Evolutionary conservation across 108 stramenopile species (phyloP), one percentile per base, ranked within the genome.

Genomic region (Conticribra weissflogii): DNA sequence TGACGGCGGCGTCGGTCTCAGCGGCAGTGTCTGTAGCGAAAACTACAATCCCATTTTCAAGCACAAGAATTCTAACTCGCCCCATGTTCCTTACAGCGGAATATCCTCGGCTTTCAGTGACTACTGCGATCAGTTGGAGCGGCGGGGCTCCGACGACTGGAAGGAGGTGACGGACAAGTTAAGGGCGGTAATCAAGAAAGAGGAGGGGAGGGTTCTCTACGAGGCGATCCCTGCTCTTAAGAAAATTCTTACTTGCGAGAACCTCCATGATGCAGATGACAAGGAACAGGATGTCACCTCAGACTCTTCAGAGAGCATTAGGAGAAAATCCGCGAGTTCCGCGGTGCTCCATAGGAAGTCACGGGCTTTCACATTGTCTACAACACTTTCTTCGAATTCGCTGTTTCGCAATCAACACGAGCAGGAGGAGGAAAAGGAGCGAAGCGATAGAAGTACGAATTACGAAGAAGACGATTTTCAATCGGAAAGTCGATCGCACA

Each of bases 31-130:
- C 4, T 63, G 41, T 1, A 23, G 30, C 24, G n/a, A n/a, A n/a
- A n/a, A n/a, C n/a, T n/a, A n/a, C n/a, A n/a, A n/a, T n/a, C n/a
- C n/a, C n/a, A n/a, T n/a, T n/a, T n/a, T n/a, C n/a, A n/a, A n/a
- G n/a, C n/a, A n/a, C n/a, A n/a, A n/a, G n/a, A n/a, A n/a, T n/a
- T n/a, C n/a, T n/a, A 41, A 28, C 22, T 47, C 52, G 21, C 47
- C 64, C 1, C 47, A 33, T 46, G 14, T 28, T 24, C 64, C 64
- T 22, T 65, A 65, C 36, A 36, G 31, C 3, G 64, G 64, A n/a
- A 65, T 65, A 22, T 8, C 31, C 1, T 27, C 28, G 3, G 64
- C 64, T 19, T 53, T 65, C 34, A 32, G 21, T 3, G 51, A 65
- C 0, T 65, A 48, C 53, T 65, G 64, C 32, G 9, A 5, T 33